Evolutionary conservation across 352 stramenopile genomes (phyloP).

Genomic region (Peronospora destructor): DNA sequence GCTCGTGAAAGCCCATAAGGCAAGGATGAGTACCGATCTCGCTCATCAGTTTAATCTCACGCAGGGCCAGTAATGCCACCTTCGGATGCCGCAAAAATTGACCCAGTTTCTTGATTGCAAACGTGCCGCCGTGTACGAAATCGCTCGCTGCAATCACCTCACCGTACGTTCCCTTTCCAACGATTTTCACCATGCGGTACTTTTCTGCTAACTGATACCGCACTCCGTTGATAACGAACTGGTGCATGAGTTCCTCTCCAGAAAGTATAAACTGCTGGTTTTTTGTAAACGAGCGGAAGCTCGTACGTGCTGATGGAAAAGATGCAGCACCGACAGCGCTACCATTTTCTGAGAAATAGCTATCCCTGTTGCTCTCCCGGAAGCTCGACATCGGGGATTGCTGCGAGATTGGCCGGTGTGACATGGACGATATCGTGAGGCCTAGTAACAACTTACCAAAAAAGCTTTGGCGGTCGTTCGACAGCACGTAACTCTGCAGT

Average conservation of each 20-base stretch:
- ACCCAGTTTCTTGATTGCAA: constrained; percentile 85
- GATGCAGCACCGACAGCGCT: constrained; percentile 14
- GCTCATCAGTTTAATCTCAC: constrained; percentile 88
- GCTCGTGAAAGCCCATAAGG: constrained; percentile 78
- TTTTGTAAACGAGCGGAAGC: constrained; percentile 44
- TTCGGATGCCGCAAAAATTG: constrained; percentile 83
- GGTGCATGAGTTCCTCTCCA: constrained; percentile 73
- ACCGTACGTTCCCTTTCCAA: constrained; percentile 85
- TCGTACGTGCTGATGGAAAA: constrained; percentile 15
- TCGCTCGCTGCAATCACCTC: constrained; percentile 86
- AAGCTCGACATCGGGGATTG: constrained; percentile 26
- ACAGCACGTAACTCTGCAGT: constrained; percentile 66
- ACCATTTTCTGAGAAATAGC: constrained; percentile 29
- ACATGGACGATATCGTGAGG: constrained; percentile 61
- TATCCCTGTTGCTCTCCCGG: constrained; percentile 26
- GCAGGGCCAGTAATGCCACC: constrained; percentile 71
- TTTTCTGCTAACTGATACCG: constrained; percentile 83
- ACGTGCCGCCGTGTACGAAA: constrained; percentile 77
- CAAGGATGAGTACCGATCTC: constrained; percentile 66
- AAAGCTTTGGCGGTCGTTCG: constrained; percentile 80
- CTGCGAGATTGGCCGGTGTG: constrained; percentile 37
- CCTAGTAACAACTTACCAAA: constrained; percentile 71
- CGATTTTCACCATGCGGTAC: constrained; percentile 87
- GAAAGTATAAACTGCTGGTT: constrained; percentile 23
- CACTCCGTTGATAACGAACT: constrained; percentile 85